These are phyloP conservation scores for Chaetomium olivaceum DNA, from an alignment of 2,329 filamentous ascomycete species.

Conservation along the genomic window DNA sequence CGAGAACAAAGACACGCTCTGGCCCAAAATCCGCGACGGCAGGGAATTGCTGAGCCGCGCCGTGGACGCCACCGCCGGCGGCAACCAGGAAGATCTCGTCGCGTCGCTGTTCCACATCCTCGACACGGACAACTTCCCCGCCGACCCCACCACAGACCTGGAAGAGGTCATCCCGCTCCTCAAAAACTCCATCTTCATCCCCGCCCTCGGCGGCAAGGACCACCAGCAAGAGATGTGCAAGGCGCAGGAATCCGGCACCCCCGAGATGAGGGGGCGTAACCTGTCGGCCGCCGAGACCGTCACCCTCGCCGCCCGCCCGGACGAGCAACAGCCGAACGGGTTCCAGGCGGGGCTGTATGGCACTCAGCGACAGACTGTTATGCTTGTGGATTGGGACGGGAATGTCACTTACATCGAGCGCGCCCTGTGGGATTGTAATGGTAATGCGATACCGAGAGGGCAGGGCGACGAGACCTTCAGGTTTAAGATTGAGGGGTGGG, in stretches of 20 bases:
- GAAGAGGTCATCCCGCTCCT: constrained; percentile 56
- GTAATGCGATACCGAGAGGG: constrained; percentile 55
- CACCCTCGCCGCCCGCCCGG: constrained; percentile 41
- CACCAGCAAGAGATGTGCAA: constrained; percentile 49
- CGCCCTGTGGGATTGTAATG: constrained; percentile 60
- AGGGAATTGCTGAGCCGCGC: constrained; percentile 47
- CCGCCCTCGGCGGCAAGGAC: constrained; percentile 53
- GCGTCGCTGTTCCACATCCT: constrained; percentile 55
- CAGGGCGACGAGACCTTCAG: constrained; percentile 57
- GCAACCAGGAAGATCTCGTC: constrained; percentile 52
- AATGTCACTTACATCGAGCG: constrained; percentile 61
- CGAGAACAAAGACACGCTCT: constrained; percentile 36
- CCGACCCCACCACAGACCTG: constrained; percentile 47
- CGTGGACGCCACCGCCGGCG: constrained; percentile 43
- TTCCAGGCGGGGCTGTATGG: constrained; percentile 64
- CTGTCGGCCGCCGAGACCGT: constrained; percentile 40
- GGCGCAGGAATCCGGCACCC: constrained; percentile 36
- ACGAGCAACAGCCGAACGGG: constrained; percentile 38
- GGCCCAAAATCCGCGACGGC: constrained; percentile 63
- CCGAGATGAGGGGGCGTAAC: constrained; percentile 38
- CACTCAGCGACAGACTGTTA: constrained; percentile 64
- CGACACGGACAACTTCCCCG: constrained; percentile 58
- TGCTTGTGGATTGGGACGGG: constrained; percentile 64
- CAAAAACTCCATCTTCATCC: constrained; percentile 63
- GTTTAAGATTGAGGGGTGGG: constrained; percentile 59